Percentiles rank a stretch among this genome's conserved stretches.
phyloP scores from a whole-genome alignment of 371 early-diverging fungal genomes.

The Mucor saturninus region DNA sequence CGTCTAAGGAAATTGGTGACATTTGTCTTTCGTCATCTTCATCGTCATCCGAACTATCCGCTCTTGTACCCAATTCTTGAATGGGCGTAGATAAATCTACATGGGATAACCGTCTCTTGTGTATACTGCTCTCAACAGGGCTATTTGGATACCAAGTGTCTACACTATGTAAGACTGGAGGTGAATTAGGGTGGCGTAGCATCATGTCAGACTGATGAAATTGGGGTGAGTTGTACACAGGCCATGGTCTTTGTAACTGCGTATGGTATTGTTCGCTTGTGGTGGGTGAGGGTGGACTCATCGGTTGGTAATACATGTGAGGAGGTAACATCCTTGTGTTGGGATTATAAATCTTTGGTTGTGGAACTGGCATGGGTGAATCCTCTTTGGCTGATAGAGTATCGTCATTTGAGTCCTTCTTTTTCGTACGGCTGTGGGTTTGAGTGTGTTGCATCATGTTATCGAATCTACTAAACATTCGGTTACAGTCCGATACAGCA shows the following conservation, averaged over 20 bases:
- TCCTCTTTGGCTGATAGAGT: constrained; percentile 7
- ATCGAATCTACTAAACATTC: constrained; percentile 57
- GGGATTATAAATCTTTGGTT: not conserved
- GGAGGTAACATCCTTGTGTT: not conserved
- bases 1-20: not conserved
- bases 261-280: constrained; percentile 10
- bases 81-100: constrained; percentile 25
- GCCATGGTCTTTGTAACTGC: not conserved
- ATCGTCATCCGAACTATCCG: constrained; percentile 6
- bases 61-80: constrained; percentile 14
- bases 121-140: constrained; percentile 4
- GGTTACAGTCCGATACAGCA: constrained; percentile 47
- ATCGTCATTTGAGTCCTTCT: constrained; percentile 14
- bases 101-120: constrained; percentile 13
- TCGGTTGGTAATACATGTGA: constrained; percentile 2
- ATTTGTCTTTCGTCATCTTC: constrained; percentile 5
- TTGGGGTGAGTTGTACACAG: not conserved
- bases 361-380: constrained; percentile 4
- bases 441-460: constrained; percentile 64
- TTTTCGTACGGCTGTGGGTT: constrained; percentile 37
- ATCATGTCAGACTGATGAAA: not conserved
- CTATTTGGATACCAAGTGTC: not conserved
- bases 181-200: not conserved
- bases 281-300: constrained; percentile 12
- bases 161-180: not conserved